Conservation (phyloP, 768 basidiomycete species). For the Lentinula edodes region DNA sequence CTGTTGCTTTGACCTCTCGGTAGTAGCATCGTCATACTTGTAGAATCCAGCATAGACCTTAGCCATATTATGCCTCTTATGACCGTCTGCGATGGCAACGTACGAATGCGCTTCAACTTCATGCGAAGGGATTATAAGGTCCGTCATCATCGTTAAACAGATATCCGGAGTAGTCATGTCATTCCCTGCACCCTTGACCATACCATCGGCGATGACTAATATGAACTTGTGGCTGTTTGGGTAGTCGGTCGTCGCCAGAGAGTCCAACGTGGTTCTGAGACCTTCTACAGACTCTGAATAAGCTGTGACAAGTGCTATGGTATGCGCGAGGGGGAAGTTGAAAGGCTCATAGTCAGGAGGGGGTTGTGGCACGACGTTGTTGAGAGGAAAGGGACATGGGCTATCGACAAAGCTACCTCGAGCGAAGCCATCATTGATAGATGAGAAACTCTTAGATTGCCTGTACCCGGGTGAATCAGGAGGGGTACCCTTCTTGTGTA, state of each 20-base stretch:
- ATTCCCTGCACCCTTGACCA: constrained; percentile 96
- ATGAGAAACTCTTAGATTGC: constrained; percentile 78
- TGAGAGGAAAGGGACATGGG: constrained; percentile 89
- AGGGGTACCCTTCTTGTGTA: constrained; percentile 56
- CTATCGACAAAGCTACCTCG: constrained; percentile 52
- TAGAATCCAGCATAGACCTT: constrained; percentile 98
- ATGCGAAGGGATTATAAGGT: constrained; percentile 69
- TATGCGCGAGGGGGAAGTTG: constrained; percentile 90
- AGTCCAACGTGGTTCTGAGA: constrained; percentile 95
- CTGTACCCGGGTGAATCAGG: constrained; percentile 69
- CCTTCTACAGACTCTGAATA: constrained; percentile 98
- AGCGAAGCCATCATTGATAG: constrained; percentile 49
- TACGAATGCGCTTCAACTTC: constrained; percentile 95
- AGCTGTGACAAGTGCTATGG: constrained; percentile 94
- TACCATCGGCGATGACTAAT: constrained; percentile 93
- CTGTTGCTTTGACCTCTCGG: constrained; percentile 91
- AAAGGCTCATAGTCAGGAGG: constrained; percentile 90
- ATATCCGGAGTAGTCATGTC: constrained; percentile 89
- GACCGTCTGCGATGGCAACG: constrained; percentile 98
- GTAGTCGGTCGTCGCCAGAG: constrained; percentile 96
- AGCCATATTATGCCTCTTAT: constrained; percentile 99
- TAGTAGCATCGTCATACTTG: constrained; percentile 85
- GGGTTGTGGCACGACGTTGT: constrained; percentile 89
- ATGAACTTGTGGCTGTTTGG: constrained; percentile 97
- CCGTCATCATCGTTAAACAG: constrained; percentile 94